A percentile compares a stretch with the other conserved stretches of the same genome.
Evolutionary conservation across 345 rosid species (phyloP).

Genomic region (Pistacia atlantica): DNA sequence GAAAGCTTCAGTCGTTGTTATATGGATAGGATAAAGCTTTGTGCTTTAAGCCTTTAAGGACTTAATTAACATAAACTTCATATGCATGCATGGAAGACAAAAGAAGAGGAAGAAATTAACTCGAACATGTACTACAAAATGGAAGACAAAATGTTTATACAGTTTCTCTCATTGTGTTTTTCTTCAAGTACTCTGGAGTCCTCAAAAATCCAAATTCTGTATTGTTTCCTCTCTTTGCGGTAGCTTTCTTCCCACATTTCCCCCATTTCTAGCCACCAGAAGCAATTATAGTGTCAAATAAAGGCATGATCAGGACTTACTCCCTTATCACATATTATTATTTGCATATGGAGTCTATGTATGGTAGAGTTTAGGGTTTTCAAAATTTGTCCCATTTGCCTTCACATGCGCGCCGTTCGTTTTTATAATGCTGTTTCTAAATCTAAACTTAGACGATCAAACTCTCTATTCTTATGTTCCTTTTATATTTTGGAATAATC

Average conservation of each 20-base stretch:
- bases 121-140: too few relatives aligned
- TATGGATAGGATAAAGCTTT: too few relatives aligned
- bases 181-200: too few relatives aligned
- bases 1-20: too few relatives aligned
- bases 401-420: constrained; percentile 1
- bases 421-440: not conserved
- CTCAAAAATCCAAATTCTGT: too few relatives aligned
- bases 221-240: too few relatives aligned
- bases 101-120: not conserved
- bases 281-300: too few relatives aligned
- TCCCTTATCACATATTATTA: not conserved
- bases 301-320: too few relatives aligned
- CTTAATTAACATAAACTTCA: not conserved
- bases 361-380: not conserved
- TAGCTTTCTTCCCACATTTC: too few relatives aligned
- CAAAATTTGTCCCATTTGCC: not conserved
- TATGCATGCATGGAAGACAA: not conserved
- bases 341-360: not conserved
- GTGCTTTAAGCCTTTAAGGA: not conserved
- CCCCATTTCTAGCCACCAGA: not conserved
- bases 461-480: too few relatives aligned
- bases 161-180: too few relatives aligned
- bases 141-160: not conserved
- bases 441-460: not conserved
- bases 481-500: too few relatives aligned